phyloP scores from a whole-genome alignment of 1,139 yeast species.

The Lizanozyma gosingica region DNA sequence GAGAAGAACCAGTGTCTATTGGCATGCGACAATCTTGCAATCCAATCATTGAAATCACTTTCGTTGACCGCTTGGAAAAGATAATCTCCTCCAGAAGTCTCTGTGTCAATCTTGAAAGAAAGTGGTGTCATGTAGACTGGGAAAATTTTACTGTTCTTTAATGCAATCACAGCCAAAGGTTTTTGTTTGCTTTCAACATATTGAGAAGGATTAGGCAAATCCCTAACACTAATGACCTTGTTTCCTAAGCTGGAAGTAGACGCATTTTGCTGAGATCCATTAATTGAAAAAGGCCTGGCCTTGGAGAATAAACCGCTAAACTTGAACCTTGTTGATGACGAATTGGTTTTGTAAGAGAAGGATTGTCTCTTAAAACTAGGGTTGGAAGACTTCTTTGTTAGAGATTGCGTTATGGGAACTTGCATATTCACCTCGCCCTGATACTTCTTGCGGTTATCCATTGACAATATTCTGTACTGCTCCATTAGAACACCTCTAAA shows the following conservation, averaged over 20 bases:
- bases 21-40: constrained; percentile 39
- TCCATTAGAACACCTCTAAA: constrained; percentile 25
- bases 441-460: constrained; percentile 29
- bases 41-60: constrained; percentile 72
- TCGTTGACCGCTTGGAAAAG: constrained; percentile 62
- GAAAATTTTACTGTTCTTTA: constrained; percentile 43
- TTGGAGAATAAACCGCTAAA: constrained; percentile 36
- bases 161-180: constrained; percentile 47
- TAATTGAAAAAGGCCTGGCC: constrained; percentile 27
- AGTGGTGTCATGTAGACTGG: constrained; percentile 45
- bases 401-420: not conserved
- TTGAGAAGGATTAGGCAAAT: constrained; percentile 48
- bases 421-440: constrained; percentile 10
- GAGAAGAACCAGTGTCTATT: constrained; percentile 52
- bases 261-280: constrained; percentile 7
- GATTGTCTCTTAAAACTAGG: constrained; percentile 33
- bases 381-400: constrained; percentile 21
- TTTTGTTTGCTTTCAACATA: constrained; percentile 40
- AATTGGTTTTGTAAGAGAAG: constrained; percentile 29
- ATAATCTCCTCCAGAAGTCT: constrained; percentile 44
- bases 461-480: constrained; percentile 25
- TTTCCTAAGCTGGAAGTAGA: constrained; percentile 26
- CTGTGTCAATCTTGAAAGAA: constrained; percentile 55
- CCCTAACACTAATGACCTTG: constrained; percentile 40
- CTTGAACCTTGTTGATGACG: constrained; percentile 31